Conservation (phyloP, 768 basidiomycete species). For the Mycena maculata region DNA sequence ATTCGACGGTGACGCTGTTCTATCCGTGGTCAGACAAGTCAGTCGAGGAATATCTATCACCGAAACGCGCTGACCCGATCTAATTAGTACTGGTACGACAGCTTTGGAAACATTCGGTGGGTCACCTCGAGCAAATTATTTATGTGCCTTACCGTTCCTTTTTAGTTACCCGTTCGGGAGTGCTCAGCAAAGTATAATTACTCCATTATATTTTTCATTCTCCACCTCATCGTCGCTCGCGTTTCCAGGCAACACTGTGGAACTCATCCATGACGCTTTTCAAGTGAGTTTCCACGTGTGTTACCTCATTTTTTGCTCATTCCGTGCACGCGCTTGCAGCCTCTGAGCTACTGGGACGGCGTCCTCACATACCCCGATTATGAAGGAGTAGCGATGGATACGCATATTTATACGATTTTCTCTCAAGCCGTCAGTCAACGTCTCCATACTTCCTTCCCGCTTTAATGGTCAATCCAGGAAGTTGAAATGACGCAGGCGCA, state of each 20-base stretch:
- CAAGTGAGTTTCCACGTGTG: constrained; percentile 24
- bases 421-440: constrained; percentile 11
- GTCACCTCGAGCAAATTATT: neutral
- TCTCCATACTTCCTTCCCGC: neutral
- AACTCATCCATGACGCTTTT: constrained; percentile 30
- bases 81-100: constrained; percentile 77
- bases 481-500: constrained; percentile 17
- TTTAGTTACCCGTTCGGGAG: constrained; percentile 45
- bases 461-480: constrained; percentile 15
- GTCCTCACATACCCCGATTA: constrained; percentile 8
- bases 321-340: constrained; percentile 4
- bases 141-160: neutral
- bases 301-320: neutral
- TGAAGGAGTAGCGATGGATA: constrained; percentile 30
- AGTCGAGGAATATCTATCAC: constrained; percentile 13
- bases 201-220: neutral
- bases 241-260: constrained; percentile 24
- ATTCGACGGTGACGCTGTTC: constrained; percentile 62
- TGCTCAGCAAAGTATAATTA: constrained; percentile 54
- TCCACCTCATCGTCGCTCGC: neutral
- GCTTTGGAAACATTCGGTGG: constrained; percentile 80
- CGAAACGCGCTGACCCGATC: constrained; percentile 10
- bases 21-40: constrained; percentile 61
- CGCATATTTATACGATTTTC: constrained; percentile 31
- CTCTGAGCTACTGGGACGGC: constrained; percentile 22